Conservation (phyloP, 2,329 filamentous ascomycete species). For the Ceratocystis eucalypticola region DNA sequence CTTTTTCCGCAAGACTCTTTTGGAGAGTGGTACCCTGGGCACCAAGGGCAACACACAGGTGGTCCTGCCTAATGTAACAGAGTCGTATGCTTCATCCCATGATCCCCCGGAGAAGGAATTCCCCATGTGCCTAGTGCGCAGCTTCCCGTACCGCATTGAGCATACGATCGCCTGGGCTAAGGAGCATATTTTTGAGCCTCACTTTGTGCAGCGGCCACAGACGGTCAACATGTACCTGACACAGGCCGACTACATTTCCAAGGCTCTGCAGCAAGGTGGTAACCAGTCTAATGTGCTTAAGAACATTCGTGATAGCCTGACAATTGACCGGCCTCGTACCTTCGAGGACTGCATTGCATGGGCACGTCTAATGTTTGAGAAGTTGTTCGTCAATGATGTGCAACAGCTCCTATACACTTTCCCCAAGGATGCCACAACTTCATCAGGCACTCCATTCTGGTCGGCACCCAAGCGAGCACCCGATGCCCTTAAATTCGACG, state of each 20-base stretch:
- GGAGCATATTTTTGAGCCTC: constrained; percentile 78
- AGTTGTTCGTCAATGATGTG: constrained; percentile 92
- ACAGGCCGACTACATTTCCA: constrained; percentile 79
- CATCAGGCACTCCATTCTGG: constrained; percentile 86
- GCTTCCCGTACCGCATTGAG: constrained; percentile 96
- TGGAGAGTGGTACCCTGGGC: constrained; percentile 95
- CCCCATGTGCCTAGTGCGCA: constrained; percentile 94
- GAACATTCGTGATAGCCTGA: constrained; percentile 77
- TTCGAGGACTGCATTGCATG: constrained; percentile 96
- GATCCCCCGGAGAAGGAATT: constrained; percentile 98
- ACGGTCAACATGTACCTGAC: constrained; percentile 88
- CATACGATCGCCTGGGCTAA: constrained; percentile 98
- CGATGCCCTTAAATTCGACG: constrained; percentile 77
- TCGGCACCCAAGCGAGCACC: constrained; percentile 95
- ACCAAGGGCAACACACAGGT: constrained; percentile 99
- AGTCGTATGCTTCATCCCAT: constrained; percentile 90
- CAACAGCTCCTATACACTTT: constrained; percentile 94
- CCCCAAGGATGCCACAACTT: constrained; percentile 83
- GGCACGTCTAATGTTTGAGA: constrained; percentile 88
- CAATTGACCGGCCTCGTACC: constrained; percentile 76
- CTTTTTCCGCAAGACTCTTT: constrained; percentile 91
- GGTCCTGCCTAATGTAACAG: constrained; percentile 76
- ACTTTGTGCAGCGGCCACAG: constrained; percentile 86
- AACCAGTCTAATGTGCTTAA: constrained; percentile 91
- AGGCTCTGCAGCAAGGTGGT: constrained; percentile 78